These are phyloP conservation scores for Talaromyces marneffei DNA, from an alignment of 2,329 filamentous ascomycete genomes.

Conservation along the genomic window DNA sequence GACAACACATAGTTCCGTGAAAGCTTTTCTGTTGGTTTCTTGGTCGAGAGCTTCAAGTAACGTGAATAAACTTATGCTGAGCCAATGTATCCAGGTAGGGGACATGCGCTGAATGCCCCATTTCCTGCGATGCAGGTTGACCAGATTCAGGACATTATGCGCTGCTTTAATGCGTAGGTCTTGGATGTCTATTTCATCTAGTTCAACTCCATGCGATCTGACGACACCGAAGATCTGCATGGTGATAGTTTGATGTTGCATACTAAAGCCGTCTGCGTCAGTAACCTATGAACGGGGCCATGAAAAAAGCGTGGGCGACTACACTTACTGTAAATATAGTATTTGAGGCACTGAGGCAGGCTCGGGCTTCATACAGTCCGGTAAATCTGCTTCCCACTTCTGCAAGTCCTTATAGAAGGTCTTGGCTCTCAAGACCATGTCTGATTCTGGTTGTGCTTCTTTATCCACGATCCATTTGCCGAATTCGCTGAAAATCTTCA, in stretches of 20 bases:
- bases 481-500: not conserved
- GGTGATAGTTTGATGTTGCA: not conserved
- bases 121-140: conserved; percentile 1
- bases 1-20: not conserved
- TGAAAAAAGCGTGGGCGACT: not conserved
- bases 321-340: conserved; percentile 2
- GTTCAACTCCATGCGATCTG: not conserved
- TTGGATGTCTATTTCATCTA: not conserved
- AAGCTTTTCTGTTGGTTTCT: not conserved
- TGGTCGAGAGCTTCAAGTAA: not conserved
- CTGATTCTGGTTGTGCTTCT: not conserved
- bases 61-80: not conserved
- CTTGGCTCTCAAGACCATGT: not conserved
- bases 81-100: not conserved
- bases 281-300: not conserved
- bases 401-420: not conserved
- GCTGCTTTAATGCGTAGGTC: not conserved
- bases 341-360: conserved; percentile 2
- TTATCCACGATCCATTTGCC: not conserved
- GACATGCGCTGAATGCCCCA: conserved; percentile 4
- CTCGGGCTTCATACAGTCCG: not conserved
- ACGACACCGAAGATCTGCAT: not conserved
- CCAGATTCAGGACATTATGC: not conserved
- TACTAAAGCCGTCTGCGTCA: not conserved
- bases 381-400: not conserved